Evolutionary conservation across 176 grass and related monocot species (phyloP), one percentile per base, ranked within the genome.

Genomic region (Alloteropsis semialata): DNA sequence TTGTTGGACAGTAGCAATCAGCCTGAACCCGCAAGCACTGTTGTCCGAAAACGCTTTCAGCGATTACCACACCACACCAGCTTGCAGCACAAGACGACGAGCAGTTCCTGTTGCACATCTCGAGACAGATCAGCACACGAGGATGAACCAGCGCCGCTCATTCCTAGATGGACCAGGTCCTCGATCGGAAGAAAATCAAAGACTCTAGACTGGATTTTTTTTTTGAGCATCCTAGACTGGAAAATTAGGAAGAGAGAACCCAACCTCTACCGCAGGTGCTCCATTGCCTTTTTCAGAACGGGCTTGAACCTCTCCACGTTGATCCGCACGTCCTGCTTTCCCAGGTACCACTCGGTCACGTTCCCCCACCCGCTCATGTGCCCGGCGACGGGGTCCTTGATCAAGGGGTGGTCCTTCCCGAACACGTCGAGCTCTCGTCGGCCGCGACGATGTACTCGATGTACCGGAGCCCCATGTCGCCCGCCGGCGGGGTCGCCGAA

Each of bases 291-390:
- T 50, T 64, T 27, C 19, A 91, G 76, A 15, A 82, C 50, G 10
- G 83, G 51, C 21, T 41, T 87, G 39, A 94, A 89, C 80, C 89
- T 87, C 11, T 81, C 11, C 0, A 91, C 29, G 74, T 94, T 82
- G 67, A 94, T 78, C 76, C 78, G 75, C 14, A 91, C 73, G 34
- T 94, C 84, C 82, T 94, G 92, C 84, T 91, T 94, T 14, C 80
- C 92, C 11, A 94, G 80, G 76, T 94, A 94, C 84, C 81, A 94
- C 87, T 91, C 84, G 48, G 78, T 89, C 21, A 91, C 86, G 48
- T 87, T 88, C 19, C 61, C 64, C 89, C 89, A 94, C 0, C 85
- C 89, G 72, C 89, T 94, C 62, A 81, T 13, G 75, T 94, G 92
- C 64, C 91, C 85, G 66, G 84, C 86, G 8, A 83, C 16, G 19